phyloP scores from a whole-genome alignment of 768 basidiomycete genomes.

The Agrocybe chaxingu region DNA sequence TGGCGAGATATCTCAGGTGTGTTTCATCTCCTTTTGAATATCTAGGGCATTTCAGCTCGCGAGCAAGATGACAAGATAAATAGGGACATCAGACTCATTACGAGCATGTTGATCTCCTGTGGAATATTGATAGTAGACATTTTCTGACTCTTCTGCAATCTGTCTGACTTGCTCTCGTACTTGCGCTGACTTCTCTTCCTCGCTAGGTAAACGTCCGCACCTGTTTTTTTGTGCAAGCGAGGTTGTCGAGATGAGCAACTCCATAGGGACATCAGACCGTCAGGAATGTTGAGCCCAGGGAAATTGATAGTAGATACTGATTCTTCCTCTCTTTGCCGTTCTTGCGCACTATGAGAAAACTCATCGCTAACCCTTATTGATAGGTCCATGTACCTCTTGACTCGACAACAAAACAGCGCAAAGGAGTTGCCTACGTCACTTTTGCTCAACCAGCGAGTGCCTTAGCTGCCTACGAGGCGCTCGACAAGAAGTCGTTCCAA shows the following conservation, averaged over 20 bases:
- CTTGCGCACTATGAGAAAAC: not conserved
- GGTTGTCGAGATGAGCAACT: constrained; percentile 36
- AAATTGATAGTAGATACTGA: constrained; percentile 61
- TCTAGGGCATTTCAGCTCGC: constrained; percentile 10
- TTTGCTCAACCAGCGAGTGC: constrained; percentile 39
- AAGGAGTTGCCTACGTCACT: constrained; percentile 52
- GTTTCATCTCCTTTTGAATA: constrained; percentile 15
- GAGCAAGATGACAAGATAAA: constrained; percentile 41
- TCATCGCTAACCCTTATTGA: constrained; percentile 1
- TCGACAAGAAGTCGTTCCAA: constrained; percentile 87
- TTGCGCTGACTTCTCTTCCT: constrained; percentile 15
- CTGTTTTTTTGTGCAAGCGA: constrained; percentile 2
- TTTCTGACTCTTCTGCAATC: constrained; percentile 29
- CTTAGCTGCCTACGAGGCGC: constrained; percentile 66
- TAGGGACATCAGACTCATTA: constrained; percentile 58
- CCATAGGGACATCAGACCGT: constrained; percentile 69
- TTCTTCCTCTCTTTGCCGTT: constrained; percentile 4
- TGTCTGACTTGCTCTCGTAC: not conserved
- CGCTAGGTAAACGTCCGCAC: constrained; percentile 36
- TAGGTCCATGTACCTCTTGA: constrained; percentile 53
- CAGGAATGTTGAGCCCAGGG: constrained; percentile 59
- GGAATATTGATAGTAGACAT: constrained; percentile 57
- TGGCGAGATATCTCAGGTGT: constrained; percentile 78
- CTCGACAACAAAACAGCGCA: constrained; percentile 38
- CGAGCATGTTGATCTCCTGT: constrained; percentile 31